A percentile compares a stretch with the other conserved stretches of the same genome.
Conservation (phyloP, 2,329 filamentous ascomycete genomes). For the Fusarium devonianum region DNA sequence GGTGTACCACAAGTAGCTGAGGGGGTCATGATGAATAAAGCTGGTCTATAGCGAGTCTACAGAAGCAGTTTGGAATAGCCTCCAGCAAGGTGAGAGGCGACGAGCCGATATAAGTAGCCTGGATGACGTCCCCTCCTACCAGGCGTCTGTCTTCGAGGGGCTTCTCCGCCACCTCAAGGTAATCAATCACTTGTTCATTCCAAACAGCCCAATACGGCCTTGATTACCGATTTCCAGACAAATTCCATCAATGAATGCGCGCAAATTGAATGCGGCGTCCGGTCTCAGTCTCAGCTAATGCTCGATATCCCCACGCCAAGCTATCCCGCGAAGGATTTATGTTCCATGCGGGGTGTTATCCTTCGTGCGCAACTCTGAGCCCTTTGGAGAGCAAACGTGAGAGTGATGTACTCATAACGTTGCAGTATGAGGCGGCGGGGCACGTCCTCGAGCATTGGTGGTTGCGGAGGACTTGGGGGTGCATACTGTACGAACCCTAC, state of each 20-base stretch:
- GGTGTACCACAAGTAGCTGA: slow-evolving; percentile 38
- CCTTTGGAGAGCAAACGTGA: too few relatives aligned
- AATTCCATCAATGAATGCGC: slow-evolving; percentile 28
- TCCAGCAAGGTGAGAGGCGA: slow-evolving; percentile 15
- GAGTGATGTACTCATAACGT: slow-evolving; percentile 1
- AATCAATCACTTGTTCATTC: slow-evolving; percentile 24
- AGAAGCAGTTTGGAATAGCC: slow-evolving; percentile 17
- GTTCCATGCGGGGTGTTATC: slow-evolving; percentile 14
- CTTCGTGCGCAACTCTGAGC: slow-evolving; percentile 7
- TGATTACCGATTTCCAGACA: slow-evolving; percentile 25
- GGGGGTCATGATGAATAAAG: slow-evolving; percentile 39
- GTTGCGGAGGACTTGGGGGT: slow-evolving; percentile 4
- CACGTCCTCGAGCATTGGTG: slow-evolving; percentile 16
- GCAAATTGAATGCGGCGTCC: slow-evolving; percentile 17
- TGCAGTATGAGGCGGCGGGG: slow-evolving; percentile 13
- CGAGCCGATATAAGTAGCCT: slow-evolving; percentile 25
- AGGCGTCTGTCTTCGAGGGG: slow-evolving; percentile 23
- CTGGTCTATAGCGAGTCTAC: slow-evolving; percentile 12
- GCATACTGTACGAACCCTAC: slow-evolving; percentile 6
- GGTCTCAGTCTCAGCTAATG: slow-evolving; percentile 3
- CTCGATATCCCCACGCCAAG: slow-evolving; percentile 17
- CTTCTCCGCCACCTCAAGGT: slow-evolving; percentile 32
- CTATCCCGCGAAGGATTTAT: slow-evolving; percentile 17
- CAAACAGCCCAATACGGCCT: slow-evolving; percentile 16
- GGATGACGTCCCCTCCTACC: slow-evolving; percentile 28